A percentile compares a stretch with the other conserved stretches of the same genome.
Evolutionary conservation across 2,329 filamentous ascomycete genomes (phyloP).

Genomic region (Fusarium scirpi): DNA sequence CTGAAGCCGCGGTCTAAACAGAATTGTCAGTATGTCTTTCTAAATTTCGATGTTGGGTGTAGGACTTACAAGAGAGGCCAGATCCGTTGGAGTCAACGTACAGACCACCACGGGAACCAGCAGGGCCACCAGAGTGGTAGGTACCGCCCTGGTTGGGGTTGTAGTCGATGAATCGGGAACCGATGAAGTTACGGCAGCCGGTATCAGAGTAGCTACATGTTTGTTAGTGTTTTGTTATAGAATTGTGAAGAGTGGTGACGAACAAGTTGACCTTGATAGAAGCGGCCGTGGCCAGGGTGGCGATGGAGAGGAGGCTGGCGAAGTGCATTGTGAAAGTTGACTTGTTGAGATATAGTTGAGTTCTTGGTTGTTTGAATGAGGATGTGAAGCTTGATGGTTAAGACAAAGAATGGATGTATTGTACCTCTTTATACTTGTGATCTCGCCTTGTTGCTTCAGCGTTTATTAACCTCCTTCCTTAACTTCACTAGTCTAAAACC

Average conservation of each 20-base stretch:
- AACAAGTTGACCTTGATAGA: slow-evolving; percentile 19
- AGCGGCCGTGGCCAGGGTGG: not conserved
- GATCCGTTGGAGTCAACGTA: slow-evolving; percentile 8
- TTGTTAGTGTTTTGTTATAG: fast-evolving
- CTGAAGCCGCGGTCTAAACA: not conserved
- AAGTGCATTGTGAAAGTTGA: not conserved
- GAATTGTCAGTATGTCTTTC: fast-evolving
- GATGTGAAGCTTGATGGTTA: not conserved
- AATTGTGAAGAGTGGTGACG: fast-evolving
- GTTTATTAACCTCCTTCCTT: not conserved
- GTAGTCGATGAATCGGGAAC: slow-evolving; percentile 11
- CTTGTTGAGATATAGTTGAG: fast-evolving
- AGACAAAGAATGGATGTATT: fast-evolving
- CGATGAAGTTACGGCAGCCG: slow-evolving; percentile 12
- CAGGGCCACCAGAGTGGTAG: not conserved
- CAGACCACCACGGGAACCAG: slow-evolving; percentile 4
- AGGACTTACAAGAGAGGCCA: not conserved
- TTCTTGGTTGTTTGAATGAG: not conserved
- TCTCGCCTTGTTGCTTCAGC: not conserved
- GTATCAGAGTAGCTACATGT: not conserved
- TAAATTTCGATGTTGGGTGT: fast-evolving
- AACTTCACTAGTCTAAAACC: not conserved
- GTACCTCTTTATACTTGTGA: not conserved
- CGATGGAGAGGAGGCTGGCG: not conserved
- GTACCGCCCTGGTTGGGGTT: slow-evolving; percentile 7